Conservation (phyloP, 169 alveolate genomes). For the Plasmodium gallinaceum region DNA sequence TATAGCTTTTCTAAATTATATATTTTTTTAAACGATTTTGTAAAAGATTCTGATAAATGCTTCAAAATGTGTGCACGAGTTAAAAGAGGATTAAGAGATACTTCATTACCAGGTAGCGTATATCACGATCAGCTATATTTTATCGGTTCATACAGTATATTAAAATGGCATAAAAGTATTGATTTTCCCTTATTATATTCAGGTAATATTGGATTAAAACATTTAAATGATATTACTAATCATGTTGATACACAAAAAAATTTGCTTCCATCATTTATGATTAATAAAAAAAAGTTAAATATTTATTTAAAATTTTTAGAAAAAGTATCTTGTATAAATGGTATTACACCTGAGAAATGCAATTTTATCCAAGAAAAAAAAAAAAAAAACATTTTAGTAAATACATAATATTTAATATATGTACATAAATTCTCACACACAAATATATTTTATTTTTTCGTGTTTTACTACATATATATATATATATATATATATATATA, state of each 20-base stretch:
- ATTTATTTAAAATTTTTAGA: conserved; percentile 26
- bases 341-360: conserved; percentile 48
- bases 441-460: neutral
- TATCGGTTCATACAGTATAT: conserved; percentile 72
- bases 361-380: conserved; percentile 12
- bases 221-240: conserved; percentile 29
- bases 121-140: conserved; percentile 76
- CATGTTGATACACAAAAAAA: conserved; percentile 41
- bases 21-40: conserved; percentile 42
- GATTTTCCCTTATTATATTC: conserved; percentile 58
- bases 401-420: neutral
- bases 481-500: neutral
- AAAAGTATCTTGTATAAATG: conserved; percentile 40
- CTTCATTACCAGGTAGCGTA: conserved; percentile 62
- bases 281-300: conserved; percentile 17
- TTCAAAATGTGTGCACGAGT: conserved; percentile 72
- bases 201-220: conserved; percentile 57
- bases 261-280: conserved; percentile 28
- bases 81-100: conserved; percentile 73
- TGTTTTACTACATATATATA: neutral
- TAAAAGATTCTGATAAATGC: conserved; percentile 49
- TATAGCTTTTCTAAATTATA: conserved; percentile 49
- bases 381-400: neutral
- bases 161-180: conserved; percentile 54
- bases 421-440: neutral